Evolutionary conservation across 2,329 filamentous ascomycete species (phyloP).

Genomic region (Stachybotrys echinatus): DNA sequence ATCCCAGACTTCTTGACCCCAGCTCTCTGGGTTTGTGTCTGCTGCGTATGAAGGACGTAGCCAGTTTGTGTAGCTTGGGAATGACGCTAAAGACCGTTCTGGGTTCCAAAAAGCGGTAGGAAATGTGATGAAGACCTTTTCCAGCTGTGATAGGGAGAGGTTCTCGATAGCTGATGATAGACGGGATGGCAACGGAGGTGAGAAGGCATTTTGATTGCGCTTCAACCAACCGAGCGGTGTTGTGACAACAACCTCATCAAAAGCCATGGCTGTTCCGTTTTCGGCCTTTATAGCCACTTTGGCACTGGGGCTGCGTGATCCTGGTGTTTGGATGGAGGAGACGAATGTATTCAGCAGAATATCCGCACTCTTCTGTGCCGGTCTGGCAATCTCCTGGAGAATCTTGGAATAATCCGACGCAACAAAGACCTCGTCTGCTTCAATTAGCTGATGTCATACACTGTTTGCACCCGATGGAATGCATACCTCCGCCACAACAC

Average conservation of each 20-base stretch:
- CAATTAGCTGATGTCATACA: not conserved
- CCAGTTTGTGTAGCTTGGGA: constrained; percentile 71
- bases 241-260: constrained; percentile 66
- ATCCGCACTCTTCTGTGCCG: constrained; percentile 48
- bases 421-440: not conserved
- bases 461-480: not conserved
- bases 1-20: constrained; percentile 75
- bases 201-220: constrained; percentile 50
- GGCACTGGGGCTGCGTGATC: constrained; percentile 10
- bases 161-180: constrained; percentile 52
- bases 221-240: constrained; percentile 66
- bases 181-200: constrained; percentile 50
- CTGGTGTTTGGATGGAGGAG: constrained; percentile 31
- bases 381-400: constrained; percentile 51
- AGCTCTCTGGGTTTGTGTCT: constrained; percentile 55
- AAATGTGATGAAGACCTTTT: constrained; percentile 62
- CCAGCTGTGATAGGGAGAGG: not conserved
- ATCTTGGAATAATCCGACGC: constrained; percentile 46
- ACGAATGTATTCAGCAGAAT: constrained; percentile 46
- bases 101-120: constrained; percentile 67
- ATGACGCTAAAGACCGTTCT: constrained; percentile 33
- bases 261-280: constrained; percentile 39
- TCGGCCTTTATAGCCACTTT: constrained; percentile 39
- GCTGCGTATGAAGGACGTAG: constrained; percentile 63
- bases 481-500: constrained; percentile 62